Evolutionary conservation across 768 basidiomycete species (phyloP).

Genomic region (Tulasnella sp.): DNA sequence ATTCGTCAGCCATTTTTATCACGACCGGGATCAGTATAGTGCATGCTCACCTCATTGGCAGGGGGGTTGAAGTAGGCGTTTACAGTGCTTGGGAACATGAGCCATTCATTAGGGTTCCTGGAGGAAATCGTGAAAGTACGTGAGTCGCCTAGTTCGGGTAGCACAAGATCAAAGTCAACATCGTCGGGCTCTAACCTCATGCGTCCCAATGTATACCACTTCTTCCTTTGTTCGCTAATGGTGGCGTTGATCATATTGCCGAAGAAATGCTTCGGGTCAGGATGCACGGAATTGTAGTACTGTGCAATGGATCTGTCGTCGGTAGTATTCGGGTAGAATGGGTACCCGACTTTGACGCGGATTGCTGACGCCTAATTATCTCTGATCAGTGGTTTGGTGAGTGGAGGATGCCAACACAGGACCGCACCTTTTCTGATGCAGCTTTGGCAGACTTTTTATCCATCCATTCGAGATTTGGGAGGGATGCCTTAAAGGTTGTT

Average conservation of each 20-base stretch:
- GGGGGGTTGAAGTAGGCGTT: slow-evolving; percentile 86
- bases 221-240: slow-evolving; percentile 48
- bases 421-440: slow-evolving; percentile 68
- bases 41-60: slow-evolving; percentile 59
- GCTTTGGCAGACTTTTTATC: slow-evolving; percentile 69
- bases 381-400: slow-evolving; percentile 1
- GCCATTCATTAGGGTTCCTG: slow-evolving; percentile 67
- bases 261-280: slow-evolving; percentile 66
- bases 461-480: slow-evolving; percentile 80
- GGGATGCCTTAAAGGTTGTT: slow-evolving; percentile 66
- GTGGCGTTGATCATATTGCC: slow-evolving; percentile 70
- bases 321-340: slow-evolving; percentile 63
- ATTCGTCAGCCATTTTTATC: not conserved
- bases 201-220: slow-evolving; percentile 67
- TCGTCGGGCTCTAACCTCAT: slow-evolving; percentile 20
- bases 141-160: too few species aligned
- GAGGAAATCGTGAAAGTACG: too few species aligned
- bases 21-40: not conserved
- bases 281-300: slow-evolving; percentile 65
- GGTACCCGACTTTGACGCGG: slow-evolving; percentile 88
- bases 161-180: too few species aligned
- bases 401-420: not conserved
- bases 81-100: slow-evolving; percentile 78
- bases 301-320: slow-evolving; percentile 53
- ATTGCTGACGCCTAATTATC: slow-evolving; percentile 58